Evolutionary conservation across 2,329 filamentous ascomycete genomes (phyloP), one percentile per base, ranked within the genome.

Genomic region (Teratosphaeria zuluensis): DNA sequence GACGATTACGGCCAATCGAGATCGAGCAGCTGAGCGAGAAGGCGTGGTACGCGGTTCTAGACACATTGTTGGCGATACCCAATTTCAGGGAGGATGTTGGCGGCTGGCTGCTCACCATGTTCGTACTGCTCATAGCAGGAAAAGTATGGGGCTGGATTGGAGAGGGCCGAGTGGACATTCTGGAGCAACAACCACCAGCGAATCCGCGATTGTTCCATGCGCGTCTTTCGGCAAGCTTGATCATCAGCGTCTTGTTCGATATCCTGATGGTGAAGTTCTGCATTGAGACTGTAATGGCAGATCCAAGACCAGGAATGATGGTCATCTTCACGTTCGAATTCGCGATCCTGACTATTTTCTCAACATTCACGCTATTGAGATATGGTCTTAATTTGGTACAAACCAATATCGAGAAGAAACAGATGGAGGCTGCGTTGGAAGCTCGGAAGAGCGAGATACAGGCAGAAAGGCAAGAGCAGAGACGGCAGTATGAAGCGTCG

Each of bases 241-340:
- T 88, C 1, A 74, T 96, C 56, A 92, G 92, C 63, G 81, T 95
- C 59, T 65, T 84, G 16, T 96, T 95, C 75, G 88, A 96, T 70
- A 72, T 85, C 28, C 87, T 82, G 71, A 85, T 99, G 75, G 84
- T 96, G 64, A 81, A 81, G 54, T 96, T 96, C 72, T 87, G 88
- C 59, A 80, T 95, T 61, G 83, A 85, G 31, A 90, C 88, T 0
- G 92, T 97, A 33, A 85, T 96, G 55, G 85, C 89, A 59, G 86
- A 95, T 70, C 90, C 92, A 1, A 82, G 88, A n/a, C 91, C 92
- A 0, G 94, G 95, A 60, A 97, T 99, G 89, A 99, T 97, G 91
- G 91, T 99, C 63, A 97, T 99, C 91, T 99, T 99, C 69, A 85
- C 95, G 5, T 99, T 99, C 67, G 94, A 99, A 73, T 97, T 97